Evolutionary conservation across 805 yeast genomes (phyloP).

Genomic region (Kuraishia ogatae): DNA sequence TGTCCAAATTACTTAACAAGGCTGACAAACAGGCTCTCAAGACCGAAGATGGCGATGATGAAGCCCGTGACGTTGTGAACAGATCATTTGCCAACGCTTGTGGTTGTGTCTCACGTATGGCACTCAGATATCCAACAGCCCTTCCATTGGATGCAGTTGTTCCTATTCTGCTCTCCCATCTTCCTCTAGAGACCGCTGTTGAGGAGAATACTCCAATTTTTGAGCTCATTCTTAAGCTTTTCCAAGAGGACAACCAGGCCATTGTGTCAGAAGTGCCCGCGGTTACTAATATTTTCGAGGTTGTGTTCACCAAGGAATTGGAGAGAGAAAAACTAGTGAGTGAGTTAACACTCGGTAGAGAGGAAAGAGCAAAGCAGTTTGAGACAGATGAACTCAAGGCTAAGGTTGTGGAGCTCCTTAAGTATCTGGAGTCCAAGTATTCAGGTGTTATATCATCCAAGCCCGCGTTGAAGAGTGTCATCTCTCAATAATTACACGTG

Average conservation of each 20-base stretch:
- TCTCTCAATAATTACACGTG: slow-evolving; percentile 14
- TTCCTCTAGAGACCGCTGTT: slow-evolving; percentile 81
- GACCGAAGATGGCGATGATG: slow-evolving; percentile 64
- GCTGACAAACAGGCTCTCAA: slow-evolving; percentile 62
- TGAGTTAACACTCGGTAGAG: slow-evolving; percentile 81
- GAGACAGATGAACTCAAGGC: slow-evolving; percentile 55
- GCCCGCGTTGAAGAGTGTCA: slow-evolving; percentile 35
- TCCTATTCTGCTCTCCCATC: slow-evolving; percentile 64
- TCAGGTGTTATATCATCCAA: slow-evolving; percentile 53
- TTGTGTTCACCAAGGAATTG: slow-evolving; percentile 65
- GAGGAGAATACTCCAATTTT: slow-evolving; percentile 93
- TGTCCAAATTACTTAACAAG: slow-evolving; percentile 67
- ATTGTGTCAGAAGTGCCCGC: slow-evolving; percentile 49
- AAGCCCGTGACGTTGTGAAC: slow-evolving; percentile 68
- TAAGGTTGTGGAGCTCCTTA: slow-evolving; percentile 63
- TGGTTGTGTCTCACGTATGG: slow-evolving; percentile 94
- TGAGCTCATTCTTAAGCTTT: slow-evolving; percentile 64
- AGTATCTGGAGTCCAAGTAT: slow-evolving; percentile 57
- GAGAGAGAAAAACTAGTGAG: slow-evolving; percentile 61
- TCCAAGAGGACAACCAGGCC: slow-evolving; percentile 50
- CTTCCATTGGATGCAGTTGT: slow-evolving; percentile 74
- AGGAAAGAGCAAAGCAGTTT: slow-evolving; percentile 74
- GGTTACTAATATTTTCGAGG: slow-evolving; percentile 59
- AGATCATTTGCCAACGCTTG: slow-evolving; percentile 90
- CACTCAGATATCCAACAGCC: slow-evolving; percentile 57